Base-by-base conservation (phyloP, 2,329 filamentous ascomycete species). In the Leptographium procerum region DNA sequence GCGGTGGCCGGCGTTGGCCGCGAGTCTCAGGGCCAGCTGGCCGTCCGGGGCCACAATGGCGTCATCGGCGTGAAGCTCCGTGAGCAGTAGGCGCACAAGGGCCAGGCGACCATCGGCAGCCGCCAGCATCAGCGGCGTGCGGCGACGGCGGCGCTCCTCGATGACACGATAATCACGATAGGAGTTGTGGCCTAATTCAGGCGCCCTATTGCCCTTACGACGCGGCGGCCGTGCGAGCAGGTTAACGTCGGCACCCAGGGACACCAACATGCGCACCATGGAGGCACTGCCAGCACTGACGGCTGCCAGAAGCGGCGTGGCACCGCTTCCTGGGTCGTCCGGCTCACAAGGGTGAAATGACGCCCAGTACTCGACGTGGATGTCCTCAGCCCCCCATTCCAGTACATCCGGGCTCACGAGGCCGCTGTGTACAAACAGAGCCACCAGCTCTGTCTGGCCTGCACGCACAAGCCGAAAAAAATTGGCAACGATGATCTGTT, bases 61-160 rank as follows among this genome's bases (percentile, higher is more conserved):
- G 63, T 78, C 75, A 61, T 77, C 70, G 14, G 75, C 75, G 22
- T 67, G 65, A 26, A 71, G 71, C 14, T 72, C 69, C 22, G 73
- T 68, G 52, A 73, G 65, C 14, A 79, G 65, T 1, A 77, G 64
- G 61, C 67, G 71, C 34, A 74, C 75, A 4, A 78, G 60, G 4
- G 72, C 67, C 4, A 77, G 61, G 11, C 72, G 68, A 1, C 76
- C 76, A 1, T 60, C 58, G 28, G 67, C 65, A 1, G 76, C 75
- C 2, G 76, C 77, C 0, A 72, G 64, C 69, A 75, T 73, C 9
- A 79, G 65, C 2, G 77, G 70, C 0, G 75, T 78, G n/a, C 76
- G 70, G 40, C 61, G 61, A 14, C 28, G 64, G 19, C 68, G 67
- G 48, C 67, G 70, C 63, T 66, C 54, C 1, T 34, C 11, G 5